Conservation (phyloP, 257 asterid species). For the Rhazya stricta region DNA sequence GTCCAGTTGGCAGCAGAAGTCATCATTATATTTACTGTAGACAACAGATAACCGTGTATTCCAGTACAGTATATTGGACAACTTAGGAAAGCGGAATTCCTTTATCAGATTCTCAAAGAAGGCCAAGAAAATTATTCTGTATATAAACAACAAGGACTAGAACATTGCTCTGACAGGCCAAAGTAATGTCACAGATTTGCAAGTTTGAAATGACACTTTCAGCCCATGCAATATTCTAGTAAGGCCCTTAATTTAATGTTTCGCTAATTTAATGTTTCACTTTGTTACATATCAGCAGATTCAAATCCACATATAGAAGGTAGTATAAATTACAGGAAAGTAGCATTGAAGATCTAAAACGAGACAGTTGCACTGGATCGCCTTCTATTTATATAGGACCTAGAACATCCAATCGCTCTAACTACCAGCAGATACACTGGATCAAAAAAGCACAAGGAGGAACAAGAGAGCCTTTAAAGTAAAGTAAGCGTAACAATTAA, state of each 20-base stretch:
- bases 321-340: background rate
- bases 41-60: background rate
- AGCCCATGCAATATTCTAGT: background rate
- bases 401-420: background rate
- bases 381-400: background rate
- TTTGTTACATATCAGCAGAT: background rate
- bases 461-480: background rate
- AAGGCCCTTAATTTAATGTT: background rate
- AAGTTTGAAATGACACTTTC: background rate
- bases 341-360: background rate
- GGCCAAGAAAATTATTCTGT: background rate
- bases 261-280: background rate
- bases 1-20: background rate
- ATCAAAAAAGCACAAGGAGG: background rate
- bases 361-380: background rate
- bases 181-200: background rate
- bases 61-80: background rate
- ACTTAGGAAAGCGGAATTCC: background rate
- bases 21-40: background rate
- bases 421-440: background rate
- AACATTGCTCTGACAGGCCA: too few species aligned
- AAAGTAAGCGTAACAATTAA: background rate
- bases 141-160: too few species aligned
- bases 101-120: background rate
- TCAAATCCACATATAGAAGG: background rate